Percentiles rank a stretch among this genome's conserved stretches.
phyloP scores from a whole-genome alignment of 164 flowering plant species.

The Umbilicus rupestris region DNA sequence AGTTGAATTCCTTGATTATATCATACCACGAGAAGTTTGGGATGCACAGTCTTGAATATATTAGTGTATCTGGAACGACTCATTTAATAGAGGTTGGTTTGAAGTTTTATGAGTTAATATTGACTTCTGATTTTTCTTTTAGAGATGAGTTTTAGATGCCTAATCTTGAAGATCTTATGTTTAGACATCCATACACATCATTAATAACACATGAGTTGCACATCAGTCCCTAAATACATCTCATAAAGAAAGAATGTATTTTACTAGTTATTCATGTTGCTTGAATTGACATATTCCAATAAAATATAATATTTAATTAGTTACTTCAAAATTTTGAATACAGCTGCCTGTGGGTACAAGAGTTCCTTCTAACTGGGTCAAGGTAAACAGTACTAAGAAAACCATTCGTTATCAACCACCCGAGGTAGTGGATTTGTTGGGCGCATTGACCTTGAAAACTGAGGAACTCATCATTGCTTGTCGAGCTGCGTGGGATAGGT shows the following conservation, averaged over 20 bases:
- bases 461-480: constrained; percentile 62
- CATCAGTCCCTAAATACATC: too few relatives aligned
- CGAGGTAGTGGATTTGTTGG: constrained; percentile 62
- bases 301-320: not conserved
- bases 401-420: constrained; percentile 85
- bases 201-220: too few relatives aligned
- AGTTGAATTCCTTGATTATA: constrained; percentile 52
- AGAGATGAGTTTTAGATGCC: too few relatives aligned
- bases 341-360: constrained; percentile 60
- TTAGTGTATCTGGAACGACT: constrained; percentile 70
- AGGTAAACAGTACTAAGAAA: constrained; percentile 84
- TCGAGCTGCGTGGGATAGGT: constrained; percentile 66
- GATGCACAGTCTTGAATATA: constrained; percentile 54
- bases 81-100: constrained; percentile 80
- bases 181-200: too few relatives aligned
- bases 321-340: constrained; percentile 10
- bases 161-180: too few relatives aligned
- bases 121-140: not conserved
- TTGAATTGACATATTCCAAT: too few relatives aligned
- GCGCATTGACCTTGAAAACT: constrained; percentile 53
- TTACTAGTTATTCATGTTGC: too few relatives aligned
- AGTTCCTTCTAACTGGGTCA: constrained; percentile 77
- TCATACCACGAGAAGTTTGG: constrained; percentile 59
- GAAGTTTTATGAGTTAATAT: not conserved
- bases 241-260: too few relatives aligned